Evolutionary conservation across 2,329 filamentous ascomycete species (phyloP), one percentile per base, ranked within the genome.

Genomic region (Arthrobotrys musiformis): DNA sequence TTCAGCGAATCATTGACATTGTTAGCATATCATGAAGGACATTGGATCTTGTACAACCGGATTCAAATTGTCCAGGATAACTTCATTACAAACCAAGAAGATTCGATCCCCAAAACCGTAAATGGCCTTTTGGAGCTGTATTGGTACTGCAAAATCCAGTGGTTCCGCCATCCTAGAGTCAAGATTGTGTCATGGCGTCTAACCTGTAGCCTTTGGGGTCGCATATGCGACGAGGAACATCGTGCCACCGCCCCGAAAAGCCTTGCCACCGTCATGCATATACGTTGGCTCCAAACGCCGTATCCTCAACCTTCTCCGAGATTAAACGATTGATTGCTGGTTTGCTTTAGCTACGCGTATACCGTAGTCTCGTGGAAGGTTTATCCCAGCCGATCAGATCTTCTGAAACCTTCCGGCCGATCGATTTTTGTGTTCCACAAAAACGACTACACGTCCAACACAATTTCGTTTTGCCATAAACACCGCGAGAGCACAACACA

Each of bases 41-140:
- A 17, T 1, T 15, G 5, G 40, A 9, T 26, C 33, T 44, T 26
- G n/a, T n/a, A n/a, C n/a, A n/a, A n/a, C 19, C 30, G 6, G 1
- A 68, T 50, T 13, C 22, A n/a, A 24, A 28, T 26, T 60, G 24
- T 19, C 15, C 4, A 8, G 13, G 5, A 13, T 56, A 8, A 28
- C 35, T 1, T 15, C 19, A 50, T 40, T 35, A 30, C 67, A 24
- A 79, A 82, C 82, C 82, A 95, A 1, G 91, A 93, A 8, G 91
- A 91, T 83, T 95, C 92, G 82, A 95, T 93, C 63, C 92, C 92
- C 58, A 94, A 87, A 4, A 81, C 79, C 4, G 74, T 68, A 19
- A 79, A 78, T 2, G 22, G 28, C 19, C 73, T 44, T 33, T 56
- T 52, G 2, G 35, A 8, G n/a, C 19, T 50, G 42, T 48, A 40